phyloP scores from a whole-genome alignment of 2,329 filamentous ascomycete genomes.

The Fusarium hostae region DNA sequence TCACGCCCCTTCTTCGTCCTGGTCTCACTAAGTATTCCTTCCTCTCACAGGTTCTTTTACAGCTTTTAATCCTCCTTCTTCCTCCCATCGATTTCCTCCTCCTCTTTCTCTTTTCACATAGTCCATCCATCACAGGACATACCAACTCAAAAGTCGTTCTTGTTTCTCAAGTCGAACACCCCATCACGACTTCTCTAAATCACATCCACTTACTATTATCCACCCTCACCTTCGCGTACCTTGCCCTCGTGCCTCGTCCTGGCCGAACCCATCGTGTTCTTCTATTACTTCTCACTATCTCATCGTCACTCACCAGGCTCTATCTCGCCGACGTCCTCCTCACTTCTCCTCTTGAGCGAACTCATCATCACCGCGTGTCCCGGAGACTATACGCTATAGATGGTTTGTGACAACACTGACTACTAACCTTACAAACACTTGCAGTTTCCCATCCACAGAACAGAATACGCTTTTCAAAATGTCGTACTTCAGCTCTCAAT shows the following conservation, averaged over 20 bases:
- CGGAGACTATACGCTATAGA: constrained; percentile 35
- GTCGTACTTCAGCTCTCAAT: constrained; percentile 58
- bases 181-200: constrained; percentile 9
- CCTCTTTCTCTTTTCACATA: constrained; percentile 18
- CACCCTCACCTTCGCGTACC: constrained; percentile 19
- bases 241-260: constrained; percentile 25
- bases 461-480: constrained; percentile 46
- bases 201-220: constrained; percentile 4
- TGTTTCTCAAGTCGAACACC: constrained; percentile 5
- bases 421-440: constrained; percentile 45
- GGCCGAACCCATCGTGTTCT: constrained; percentile 17
- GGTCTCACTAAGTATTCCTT: constrained; percentile 19
- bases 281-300: neutral
- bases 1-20: constrained; percentile 39
- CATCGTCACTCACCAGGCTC: neutral
- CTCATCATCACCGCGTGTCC: constrained; percentile 27
- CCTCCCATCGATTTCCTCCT: constrained; percentile 39
- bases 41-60: constrained; percentile 39
- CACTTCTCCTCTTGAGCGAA: constrained; percentile 8
- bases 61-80: constrained; percentile 43
- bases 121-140: neutral
- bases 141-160: constrained; percentile 7
- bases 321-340: constrained; percentile 2
- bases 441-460: constrained; percentile 31
- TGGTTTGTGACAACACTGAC: constrained; percentile 49